Evolutionary conservation across 106 monocot genomes (phyloP).

Genomic region (Acanthochlamys bracteata): DNA sequence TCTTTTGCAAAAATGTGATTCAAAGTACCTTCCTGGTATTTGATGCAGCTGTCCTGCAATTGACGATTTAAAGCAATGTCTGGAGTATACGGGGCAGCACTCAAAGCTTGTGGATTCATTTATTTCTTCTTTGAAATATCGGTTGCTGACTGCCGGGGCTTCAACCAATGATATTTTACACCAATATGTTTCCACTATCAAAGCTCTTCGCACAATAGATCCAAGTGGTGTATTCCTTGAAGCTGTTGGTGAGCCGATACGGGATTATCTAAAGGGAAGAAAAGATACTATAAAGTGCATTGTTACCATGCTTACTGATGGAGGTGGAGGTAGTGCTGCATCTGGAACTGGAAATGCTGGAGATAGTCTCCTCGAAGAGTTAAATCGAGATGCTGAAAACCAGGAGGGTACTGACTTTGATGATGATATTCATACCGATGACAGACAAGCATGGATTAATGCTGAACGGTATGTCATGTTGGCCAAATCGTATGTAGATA

Average conservation of each 20-base stretch:
- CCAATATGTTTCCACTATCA: slow-evolving; percentile 99
- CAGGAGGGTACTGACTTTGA: slow-evolving; percentile 60
- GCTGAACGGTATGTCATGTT: slow-evolving; percentile 53
- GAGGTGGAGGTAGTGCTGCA: slow-evolving; percentile 62
- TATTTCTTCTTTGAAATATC: slow-evolving; percentile 76
- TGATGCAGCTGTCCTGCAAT: slow-evolving; percentile 84
- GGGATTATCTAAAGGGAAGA: slow-evolving; percentile 87
- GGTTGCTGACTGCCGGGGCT: slow-evolving; percentile 94
- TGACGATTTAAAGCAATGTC: slow-evolving; percentile 87
- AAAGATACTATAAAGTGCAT: slow-evolving; percentile 99
- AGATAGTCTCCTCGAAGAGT: slow-evolving; percentile 90
- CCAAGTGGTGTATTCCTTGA: slow-evolving; percentile 95
- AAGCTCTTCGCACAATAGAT: slow-evolving; percentile 81
- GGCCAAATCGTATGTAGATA: neutral
- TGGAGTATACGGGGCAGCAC: slow-evolving; percentile 94
- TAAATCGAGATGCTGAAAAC: slow-evolving; percentile 87
- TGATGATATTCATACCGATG: slow-evolving; percentile 61
- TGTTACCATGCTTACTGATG: slow-evolving; percentile 97
- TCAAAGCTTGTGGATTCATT: slow-evolving; percentile 96
- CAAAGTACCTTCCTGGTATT: slow-evolving; percentile 3
- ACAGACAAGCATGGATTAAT: slow-evolving; percentile 90
- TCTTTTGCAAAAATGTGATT: neutral
- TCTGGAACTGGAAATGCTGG: slow-evolving; percentile 49
- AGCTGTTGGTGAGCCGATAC: slow-evolving; percentile 94
- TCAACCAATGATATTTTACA: slow-evolving; percentile 99